Evolutionary conservation across 78 protist genomes (phyloP).

Genomic region (Dictyostelium intermedium): DNA sequence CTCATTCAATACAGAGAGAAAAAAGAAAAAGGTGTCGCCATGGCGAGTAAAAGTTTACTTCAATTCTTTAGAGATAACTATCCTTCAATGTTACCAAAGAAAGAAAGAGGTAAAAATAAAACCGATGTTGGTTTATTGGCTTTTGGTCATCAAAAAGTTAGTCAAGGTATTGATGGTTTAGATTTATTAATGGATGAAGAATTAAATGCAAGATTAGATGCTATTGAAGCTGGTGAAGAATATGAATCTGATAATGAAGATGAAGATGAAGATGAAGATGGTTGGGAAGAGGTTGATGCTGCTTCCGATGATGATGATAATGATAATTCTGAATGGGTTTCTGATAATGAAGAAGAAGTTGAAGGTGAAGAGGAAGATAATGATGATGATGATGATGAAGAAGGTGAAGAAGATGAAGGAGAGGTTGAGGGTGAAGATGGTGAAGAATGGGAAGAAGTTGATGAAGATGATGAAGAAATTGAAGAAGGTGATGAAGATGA

Average conservation of each 20-base stretch:
- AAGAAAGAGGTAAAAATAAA: constrained; percentile 77
- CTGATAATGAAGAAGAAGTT: constrained; percentile 1
- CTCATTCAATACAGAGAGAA: constrained; percentile 80
- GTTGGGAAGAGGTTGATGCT: constrained; percentile 4
- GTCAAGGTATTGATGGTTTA: constrained; percentile 60
- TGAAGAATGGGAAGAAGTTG: constrained; percentile 67
- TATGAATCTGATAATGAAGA: neutral
- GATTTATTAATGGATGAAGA: constrained; percentile 69
- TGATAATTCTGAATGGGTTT: neutral
- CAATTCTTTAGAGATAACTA: constrained; percentile 81
- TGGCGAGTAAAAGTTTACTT: constrained; percentile 89
- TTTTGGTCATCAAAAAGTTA: constrained; percentile 58
- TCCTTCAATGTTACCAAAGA: constrained; percentile 88
- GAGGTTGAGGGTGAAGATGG: constrained; percentile 33
- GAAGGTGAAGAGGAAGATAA: neutral
- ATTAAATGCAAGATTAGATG: constrained; percentile 29
- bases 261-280: constrained; percentile 16
- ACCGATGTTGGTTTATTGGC: neutral
- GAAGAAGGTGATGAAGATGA: constrained; percentile 44
- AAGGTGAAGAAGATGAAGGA: constrained; percentile 25
- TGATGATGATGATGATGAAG: constrained; percentile 15
- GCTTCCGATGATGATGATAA: constrained; percentile 20
- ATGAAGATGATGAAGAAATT: constrained; percentile 34
- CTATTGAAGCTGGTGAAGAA: constrained; percentile 48
- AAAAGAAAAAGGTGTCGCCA: constrained; percentile 87